Base-by-base conservation (phyloP, 139 green algal genomes). In the Asterochloris sp. region DNA sequence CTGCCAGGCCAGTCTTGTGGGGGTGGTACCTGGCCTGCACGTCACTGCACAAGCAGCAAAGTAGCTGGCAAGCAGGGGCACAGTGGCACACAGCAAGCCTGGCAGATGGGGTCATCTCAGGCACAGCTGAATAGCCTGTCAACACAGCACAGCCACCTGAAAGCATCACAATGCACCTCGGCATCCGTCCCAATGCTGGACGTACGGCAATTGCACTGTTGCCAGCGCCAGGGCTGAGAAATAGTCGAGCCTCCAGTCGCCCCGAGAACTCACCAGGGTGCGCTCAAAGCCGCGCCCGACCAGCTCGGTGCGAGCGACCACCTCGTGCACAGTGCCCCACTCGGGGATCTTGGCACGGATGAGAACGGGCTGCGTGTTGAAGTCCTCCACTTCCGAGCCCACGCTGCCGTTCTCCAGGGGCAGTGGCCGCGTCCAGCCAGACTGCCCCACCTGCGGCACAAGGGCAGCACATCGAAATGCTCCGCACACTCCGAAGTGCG, bases 301-400 rank as follows among this genome's bases (percentile, higher is more conserved):
- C 15, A 84, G 62, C 26, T 92, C 88, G 13, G 94, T 83, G 13
- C 89, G 82, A 12, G 85, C 84, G 21, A 91, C 85, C 29, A 94
- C 80, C 86, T 94, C 92, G 78, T 93, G 80, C 71, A 92, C 74
- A 24, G 80, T 81, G 71, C 88, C 85, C 19, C 85, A 86, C 54
- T 88, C 84, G 15, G 62, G 75, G 64, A 83, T 81, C 47, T 75
- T 47, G 14, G 87, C 88, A 8, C 78, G 83, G 23, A 91, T 79
- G 61, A 92, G 84, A 61, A 90, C 77, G 21, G 89, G 86, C 78
- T 87, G 71, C 24, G 82, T 80, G 24, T 79, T 79, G 73, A 83
- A 24, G 21, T 74, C 69, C 17, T 85, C 78, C 1, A 81, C 28
- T 74, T 84, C 76, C 78, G 82, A 29, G 87, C 29, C 38, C 74